phyloP scores from a whole-genome alignment of 352 stramenopile species.

The Phytopythium vexans region DNA sequence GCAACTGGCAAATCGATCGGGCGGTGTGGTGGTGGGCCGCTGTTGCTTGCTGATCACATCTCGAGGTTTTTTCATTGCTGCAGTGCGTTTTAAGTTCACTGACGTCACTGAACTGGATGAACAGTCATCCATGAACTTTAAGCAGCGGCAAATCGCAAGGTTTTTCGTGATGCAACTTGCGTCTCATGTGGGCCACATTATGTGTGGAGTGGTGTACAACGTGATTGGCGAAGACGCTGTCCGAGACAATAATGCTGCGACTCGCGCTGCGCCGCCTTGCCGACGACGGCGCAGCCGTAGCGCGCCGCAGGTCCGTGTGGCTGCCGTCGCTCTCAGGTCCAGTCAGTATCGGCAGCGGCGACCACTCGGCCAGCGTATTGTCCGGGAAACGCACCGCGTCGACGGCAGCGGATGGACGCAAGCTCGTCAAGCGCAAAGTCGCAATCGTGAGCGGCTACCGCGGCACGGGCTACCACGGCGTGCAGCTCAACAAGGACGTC shows the following conservation, averaged over 20 bases:
- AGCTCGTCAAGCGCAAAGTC: constrained; percentile 85
- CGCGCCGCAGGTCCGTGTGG: background rate
- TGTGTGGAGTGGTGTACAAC: too few species aligned
- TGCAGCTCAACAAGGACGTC: constrained; percentile 80
- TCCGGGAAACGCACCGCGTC: background rate
- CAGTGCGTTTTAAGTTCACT: too few species aligned
- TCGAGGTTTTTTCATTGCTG: too few species aligned
- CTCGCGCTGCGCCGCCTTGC: constrained; percentile 1
- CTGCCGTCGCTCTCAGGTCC: background rate
- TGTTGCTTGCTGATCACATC: constrained; percentile 5
- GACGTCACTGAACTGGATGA: too few species aligned
- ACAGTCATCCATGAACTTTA: too few species aligned
- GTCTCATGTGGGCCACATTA: too few species aligned
- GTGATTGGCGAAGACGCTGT: too few species aligned
- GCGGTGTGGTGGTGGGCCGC: background rate
- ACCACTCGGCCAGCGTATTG: too few species aligned
- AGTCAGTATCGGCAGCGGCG: background rate
- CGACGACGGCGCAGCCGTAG: background rate
- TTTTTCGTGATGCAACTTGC: too few species aligned
- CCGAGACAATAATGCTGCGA: constrained; percentile 3
- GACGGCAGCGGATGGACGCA: constrained; percentile 4
- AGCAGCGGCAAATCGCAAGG: too few species aligned
- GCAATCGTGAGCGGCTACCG: constrained; percentile 84
- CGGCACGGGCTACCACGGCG: constrained; percentile 72
- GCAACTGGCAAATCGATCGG: too few species aligned